Base-by-base conservation (phyloP, 495 filamentous ascomycete genomes). In the Penicillium diatomitis region DNA sequence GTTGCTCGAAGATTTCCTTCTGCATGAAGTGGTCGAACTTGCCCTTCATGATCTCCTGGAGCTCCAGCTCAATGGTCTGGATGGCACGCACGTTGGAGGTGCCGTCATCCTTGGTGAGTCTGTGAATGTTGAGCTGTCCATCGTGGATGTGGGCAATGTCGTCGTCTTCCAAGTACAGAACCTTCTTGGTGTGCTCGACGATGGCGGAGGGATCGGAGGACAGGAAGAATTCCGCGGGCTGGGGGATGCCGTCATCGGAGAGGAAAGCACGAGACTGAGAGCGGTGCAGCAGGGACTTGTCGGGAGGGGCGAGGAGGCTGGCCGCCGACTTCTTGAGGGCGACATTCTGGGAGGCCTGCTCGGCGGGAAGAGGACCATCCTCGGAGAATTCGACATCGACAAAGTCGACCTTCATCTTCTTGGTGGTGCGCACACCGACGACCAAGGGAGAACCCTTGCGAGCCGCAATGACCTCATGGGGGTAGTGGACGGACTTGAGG, bases 21-120 rank as follows among this genome's bases (percentile, higher is more conserved):
- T 98, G 94, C 92, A 98, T 98, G 77, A 96, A 98, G 71, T 98
- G 92, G 65, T 98, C 92, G 70, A 97, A 98, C 62, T 91, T 94
- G 63, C 92, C 92, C 81, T 97, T 98, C 92, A 98, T 98, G 69
- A 98, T 98, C 74, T 98, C 92, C 74, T 98, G 92, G 47, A 98
- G 83, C 79, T 98, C 88, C 37, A 98, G 83, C 73, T 98, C 92
- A 47, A 98, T 80, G 38, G 92, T 98, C 76, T 98, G 92, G 68
- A 98, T 98, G 46, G 86, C 86, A 61, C 92, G 89, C 46, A 97
- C 90, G 63, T 96, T 95, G 63, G 89, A 95, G 54, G 86, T 88
- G 45, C 92, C 94, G 72, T 97, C 91, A 60, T 89, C 84, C 78
- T 97, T 97, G 64, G 84, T 91, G 46, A 97, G 77, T 58, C 92